These are phyloP conservation scores for Chlorociboria aeruginascens DNA, from an alignment of 495 filamentous ascomycete species.

Conservation along the genomic window DNA sequence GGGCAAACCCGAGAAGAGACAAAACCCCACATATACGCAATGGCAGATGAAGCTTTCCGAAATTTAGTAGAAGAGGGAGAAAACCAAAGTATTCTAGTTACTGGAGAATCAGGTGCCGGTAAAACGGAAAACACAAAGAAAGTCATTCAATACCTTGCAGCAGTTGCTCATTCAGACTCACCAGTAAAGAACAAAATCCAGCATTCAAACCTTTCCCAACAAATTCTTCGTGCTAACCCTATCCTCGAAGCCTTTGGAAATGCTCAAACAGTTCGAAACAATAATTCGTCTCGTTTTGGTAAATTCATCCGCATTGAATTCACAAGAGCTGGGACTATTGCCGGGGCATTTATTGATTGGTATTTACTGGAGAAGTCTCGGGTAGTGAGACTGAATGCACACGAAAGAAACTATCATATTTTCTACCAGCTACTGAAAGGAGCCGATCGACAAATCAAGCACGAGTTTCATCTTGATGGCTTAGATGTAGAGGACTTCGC, in stretches of 20 bases:
- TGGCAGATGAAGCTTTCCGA: slow-evolving; percentile 95
- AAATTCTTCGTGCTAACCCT: slow-evolving; percentile 92
- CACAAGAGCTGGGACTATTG: slow-evolving; percentile 79
- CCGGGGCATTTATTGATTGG: slow-evolving; percentile 96
- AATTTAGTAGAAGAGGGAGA: slow-evolving; percentile 91
- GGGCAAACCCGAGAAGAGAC: slow-evolving; percentile 83
- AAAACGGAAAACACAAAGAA: slow-evolving; percentile 99
- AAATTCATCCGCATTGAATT: slow-evolving; percentile 99
- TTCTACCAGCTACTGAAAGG: slow-evolving; percentile 94
- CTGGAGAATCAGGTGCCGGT: slow-evolving; percentile 94
- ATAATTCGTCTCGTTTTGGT: slow-evolving; percentile 97
- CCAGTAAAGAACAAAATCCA: slow-evolving; percentile 49
- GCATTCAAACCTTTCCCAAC: slow-evolving; percentile 84
- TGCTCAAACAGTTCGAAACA: slow-evolving; percentile 93
- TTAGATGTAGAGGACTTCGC: slow-evolving; percentile 74
- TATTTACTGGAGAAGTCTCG: slow-evolving; percentile 95
- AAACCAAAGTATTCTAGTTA: slow-evolving; percentile 96
- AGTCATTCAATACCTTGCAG: slow-evolving; percentile 96
- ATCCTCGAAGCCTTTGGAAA: slow-evolving; percentile 98
- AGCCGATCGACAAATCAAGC: slow-evolving; percentile 57
- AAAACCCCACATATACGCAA: slow-evolving; percentile 94
- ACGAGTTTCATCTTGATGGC: slow-evolving; percentile 61
- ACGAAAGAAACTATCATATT: slow-evolving; percentile 93
- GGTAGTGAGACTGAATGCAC: slow-evolving; percentile 74
- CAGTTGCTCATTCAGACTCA: slow-evolving; percentile 77